Base-by-base conservation (phyloP, 2,329 filamentous ascomycete species). In the Epichloe baconii region DNA sequence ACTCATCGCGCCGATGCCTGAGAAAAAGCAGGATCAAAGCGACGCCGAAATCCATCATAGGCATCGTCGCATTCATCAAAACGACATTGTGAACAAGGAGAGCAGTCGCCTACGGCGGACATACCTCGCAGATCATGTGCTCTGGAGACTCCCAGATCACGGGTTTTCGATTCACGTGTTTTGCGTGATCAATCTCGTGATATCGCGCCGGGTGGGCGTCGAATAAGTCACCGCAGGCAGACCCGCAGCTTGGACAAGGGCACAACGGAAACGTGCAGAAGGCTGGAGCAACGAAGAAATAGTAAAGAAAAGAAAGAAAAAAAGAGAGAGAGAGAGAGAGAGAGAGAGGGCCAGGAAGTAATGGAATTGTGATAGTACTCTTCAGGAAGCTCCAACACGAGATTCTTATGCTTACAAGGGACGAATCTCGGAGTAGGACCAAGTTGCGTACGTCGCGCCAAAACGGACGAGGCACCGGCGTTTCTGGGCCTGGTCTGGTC, bases 111-210 rank as follows among this genome's bases (percentile, higher is more conserved):
- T 55, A 54, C 54, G 57, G 58, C 58, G 60, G 60, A 69, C 68
- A 68, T 70, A 71, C 69, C 69, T 68, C 57, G 61, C 60, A 64
- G 68, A 71, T 71, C 69, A 71, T 71, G 69, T 71, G 69, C 67
- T 64, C 49, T 60, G 58, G 56, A 56, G 57, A 58, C 56, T 55
- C 54, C 58, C 63, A 68, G 66, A 72, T 71, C 69, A 71, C 69
- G 69, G 69, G 68, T 68, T 68, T 64, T 55, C 58, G 58, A 61
- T 66, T 70, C 69, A 71, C 68, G 69, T 71, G 68, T 68, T 68
- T 65, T 66, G 64, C 62, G 67, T 66, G 67, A 67, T 66, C 63
- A 65, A 71, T 68, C 70, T 72, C 70, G 70, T 72, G 70, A 72
- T 72, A 69, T 71, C 69, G 69, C 68, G 69, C 59, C 55, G 40